These are phyloP conservation scores for Tuber borchii DNA, from an alignment of 495 filamentous ascomycete genomes.

Conservation along the genomic window DNA sequence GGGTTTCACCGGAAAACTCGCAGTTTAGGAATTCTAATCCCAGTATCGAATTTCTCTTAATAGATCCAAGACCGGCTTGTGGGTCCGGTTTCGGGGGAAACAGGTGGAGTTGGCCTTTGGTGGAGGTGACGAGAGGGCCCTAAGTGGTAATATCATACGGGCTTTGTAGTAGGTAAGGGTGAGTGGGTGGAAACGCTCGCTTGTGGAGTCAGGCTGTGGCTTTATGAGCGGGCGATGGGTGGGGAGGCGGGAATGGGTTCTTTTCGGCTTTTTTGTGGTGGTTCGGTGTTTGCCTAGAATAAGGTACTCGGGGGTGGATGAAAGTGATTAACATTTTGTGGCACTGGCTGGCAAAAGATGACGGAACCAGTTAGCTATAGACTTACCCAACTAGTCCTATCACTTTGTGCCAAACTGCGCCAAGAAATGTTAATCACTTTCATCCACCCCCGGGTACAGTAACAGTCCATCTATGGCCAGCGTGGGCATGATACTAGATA, in stretches of 20 bases:
- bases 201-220: neutral
- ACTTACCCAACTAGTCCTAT: too few species aligned
- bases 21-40: conserved; percentile 7
- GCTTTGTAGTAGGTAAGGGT: neutral
- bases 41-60: neutral
- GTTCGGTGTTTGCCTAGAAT: neutral
- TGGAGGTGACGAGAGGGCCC: neutral
- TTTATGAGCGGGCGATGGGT: neutral
- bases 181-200: neutral
- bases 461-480: neutral
- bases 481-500: neutral
- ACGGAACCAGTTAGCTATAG: too few species aligned
- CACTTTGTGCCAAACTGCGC: too few species aligned
- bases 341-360: too few species aligned
- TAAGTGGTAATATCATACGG: neutral
- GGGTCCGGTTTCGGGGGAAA: neutral
- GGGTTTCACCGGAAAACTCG: conserved; percentile 3
- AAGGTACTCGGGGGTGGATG: too few species aligned
- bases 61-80: neutral
- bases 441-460: too few species aligned
- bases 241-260: neutral
- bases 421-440: too few species aligned
- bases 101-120: neutral
- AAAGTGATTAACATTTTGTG: too few species aligned
- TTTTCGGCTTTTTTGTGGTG: neutral